Conservation (phyloP, 202 grass and related monocot genomes). For the Dendrocalamus latiflorus region DNA sequence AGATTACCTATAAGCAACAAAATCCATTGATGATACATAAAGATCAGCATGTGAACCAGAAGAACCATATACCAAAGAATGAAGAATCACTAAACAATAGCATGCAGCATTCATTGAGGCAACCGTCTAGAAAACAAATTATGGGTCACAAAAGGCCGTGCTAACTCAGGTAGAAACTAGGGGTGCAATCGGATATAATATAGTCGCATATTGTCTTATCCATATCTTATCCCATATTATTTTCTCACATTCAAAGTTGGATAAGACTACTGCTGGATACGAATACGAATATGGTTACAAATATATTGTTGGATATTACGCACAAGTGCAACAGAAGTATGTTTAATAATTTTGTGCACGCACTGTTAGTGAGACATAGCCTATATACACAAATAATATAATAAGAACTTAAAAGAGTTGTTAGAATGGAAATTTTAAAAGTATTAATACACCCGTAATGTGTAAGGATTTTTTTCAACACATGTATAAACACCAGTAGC, state of each 20-base stretch:
- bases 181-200: too few relatives aligned
- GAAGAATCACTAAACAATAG: slow-evolving; percentile 19
- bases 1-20: slow-evolving; percentile 28
- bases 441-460: neutral
- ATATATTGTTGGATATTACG: neutral
- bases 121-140: slow-evolving; percentile 11
- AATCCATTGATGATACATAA: neutral
- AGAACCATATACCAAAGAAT: neutral
- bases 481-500: too few relatives aligned
- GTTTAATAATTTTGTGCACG: neutral
- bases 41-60: slow-evolving; percentile 7
- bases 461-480: too few relatives aligned
- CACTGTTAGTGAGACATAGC: neutral
- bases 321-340: neutral
- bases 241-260: neutral
- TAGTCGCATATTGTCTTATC: too few relatives aligned
- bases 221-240: neutral
- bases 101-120: slow-evolving; percentile 4
- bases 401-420: neutral
- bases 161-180: neutral
- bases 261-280: neutral
- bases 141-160: neutral
- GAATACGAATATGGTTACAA: neutral
- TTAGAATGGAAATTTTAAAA: neutral
- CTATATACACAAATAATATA: neutral